Evolutionary conservation across 345 rosid genomes (phyloP).

Genomic region (Clausena lansium): DNA sequence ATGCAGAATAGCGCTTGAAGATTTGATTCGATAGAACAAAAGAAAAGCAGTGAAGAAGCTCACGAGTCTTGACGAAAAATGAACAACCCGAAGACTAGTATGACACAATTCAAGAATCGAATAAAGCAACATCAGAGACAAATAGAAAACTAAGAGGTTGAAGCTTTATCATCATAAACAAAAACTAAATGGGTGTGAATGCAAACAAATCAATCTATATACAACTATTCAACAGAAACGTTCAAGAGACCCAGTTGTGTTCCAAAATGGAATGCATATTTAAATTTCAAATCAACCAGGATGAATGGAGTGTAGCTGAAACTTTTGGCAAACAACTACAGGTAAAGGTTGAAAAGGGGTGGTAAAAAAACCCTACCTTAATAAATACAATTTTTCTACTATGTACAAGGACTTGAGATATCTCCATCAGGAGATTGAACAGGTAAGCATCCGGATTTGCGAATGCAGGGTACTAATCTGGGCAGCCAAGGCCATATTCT

Average conservation of each 20-base stretch:
- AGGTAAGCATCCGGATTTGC: background rate
- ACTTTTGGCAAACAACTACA: background rate
- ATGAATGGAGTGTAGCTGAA: background rate
- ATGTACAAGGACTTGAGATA: background rate
- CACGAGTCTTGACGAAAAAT: too few relatives aligned
- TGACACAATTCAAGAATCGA: too few relatives aligned
- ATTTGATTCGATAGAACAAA: too few relatives aligned
- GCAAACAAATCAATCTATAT: background rate
- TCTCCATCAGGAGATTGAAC: background rate
- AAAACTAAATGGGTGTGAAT: background rate
- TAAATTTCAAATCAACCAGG: background rate
- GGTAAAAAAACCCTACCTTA: background rate
- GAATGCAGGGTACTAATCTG: background rate
- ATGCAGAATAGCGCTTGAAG: background rate
- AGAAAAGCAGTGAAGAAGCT: background rate
- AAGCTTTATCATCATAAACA: background rate
- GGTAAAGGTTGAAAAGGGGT: background rate
- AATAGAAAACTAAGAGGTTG: background rate
- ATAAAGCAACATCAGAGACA: background rate
- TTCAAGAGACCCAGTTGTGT: background rate
- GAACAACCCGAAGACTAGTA: too few relatives aligned
- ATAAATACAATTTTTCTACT: background rate
- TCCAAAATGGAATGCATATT: background rate
- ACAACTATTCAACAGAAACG: background rate
- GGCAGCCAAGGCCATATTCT: background rate